These are phyloP conservation scores for Conticribra guillardii DNA, from an alignment of 108 stramenopile species.

Conservation along the genomic window DNA sequence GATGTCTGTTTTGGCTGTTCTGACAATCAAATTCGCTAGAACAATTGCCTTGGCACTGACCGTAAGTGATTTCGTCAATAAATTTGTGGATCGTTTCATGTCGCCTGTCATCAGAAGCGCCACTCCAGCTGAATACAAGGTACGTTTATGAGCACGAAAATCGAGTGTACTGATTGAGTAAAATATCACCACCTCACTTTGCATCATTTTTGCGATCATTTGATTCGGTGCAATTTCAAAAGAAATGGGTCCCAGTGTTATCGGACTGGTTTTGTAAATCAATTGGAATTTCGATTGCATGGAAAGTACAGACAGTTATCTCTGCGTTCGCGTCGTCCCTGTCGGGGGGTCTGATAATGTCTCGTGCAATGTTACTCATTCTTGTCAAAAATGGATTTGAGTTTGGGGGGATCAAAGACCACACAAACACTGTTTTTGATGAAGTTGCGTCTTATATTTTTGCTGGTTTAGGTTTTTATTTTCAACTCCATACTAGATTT, in stretches of 20 bases:
- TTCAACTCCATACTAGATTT: constrained; percentile 81
- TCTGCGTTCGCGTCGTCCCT: constrained; percentile 89
- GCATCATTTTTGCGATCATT: background rate
- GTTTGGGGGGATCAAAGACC: constrained; percentile 30
- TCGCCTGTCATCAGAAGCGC: constrained; percentile 66
- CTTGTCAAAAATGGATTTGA: constrained; percentile 31
- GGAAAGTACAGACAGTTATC: constrained; percentile 87
- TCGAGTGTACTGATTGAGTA: constrained; percentile 4
- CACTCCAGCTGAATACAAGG: constrained; percentile 79
- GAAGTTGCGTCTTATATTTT: constrained; percentile 85
- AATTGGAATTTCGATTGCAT: constrained; percentile 91
- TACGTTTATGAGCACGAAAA: constrained; percentile 47
- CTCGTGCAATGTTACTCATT: constrained; percentile 66
- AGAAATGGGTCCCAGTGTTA: constrained; percentile 82
- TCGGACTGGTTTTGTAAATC: constrained; percentile 70
- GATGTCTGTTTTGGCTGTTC: constrained; percentile 90
- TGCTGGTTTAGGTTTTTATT: constrained; percentile 83
- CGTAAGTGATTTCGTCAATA: constrained; percentile 82
- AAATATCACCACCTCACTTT: background rate
- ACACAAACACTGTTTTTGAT: constrained; percentile 76
- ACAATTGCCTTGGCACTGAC: constrained; percentile 86
- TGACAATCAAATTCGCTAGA: constrained; percentile 88
- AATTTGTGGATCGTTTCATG: constrained; percentile 65
- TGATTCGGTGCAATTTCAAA: too few species aligned
- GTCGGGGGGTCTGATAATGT: constrained; percentile 88